Percentiles rank a stretch among this genome's conserved stretches.
phyloP scores from a whole-genome alignment of 2,329 filamentous ascomycete genomes.

The Anisogramma anomala region DNA sequence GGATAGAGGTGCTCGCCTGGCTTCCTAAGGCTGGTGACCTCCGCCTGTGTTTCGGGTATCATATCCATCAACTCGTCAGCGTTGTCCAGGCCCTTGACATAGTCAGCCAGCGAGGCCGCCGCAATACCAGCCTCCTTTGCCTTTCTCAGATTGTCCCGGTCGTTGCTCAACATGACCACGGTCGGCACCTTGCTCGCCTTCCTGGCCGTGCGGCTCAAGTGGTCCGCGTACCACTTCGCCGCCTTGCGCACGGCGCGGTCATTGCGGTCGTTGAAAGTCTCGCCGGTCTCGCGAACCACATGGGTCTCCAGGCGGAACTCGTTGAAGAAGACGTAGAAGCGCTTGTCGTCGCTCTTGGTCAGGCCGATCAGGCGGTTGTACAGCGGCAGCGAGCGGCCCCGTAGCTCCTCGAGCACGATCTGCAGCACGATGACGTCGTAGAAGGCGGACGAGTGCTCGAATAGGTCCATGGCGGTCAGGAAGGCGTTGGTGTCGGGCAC shows the following conservation, averaged over 20 bases:
- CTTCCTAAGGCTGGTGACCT: constrained; percentile 52
- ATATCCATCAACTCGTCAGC: constrained; percentile 81
- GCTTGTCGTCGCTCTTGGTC: constrained; percentile 91
- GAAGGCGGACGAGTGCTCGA: constrained; percentile 83
- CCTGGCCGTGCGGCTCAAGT: constrained; percentile 49
- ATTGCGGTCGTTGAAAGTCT: constrained; percentile 93
- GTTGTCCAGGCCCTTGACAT: constrained; percentile 75
- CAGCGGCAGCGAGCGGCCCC: constrained; percentile 82
- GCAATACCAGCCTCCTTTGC: constrained; percentile 64
- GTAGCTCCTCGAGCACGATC: constrained; percentile 90
- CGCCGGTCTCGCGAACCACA: constrained; percentile 59
- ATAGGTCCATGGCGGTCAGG: constrained; percentile 90
- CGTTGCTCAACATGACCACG: constrained; percentile 89
- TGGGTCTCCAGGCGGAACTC: constrained; percentile 93
- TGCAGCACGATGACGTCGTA: constrained; percentile 96
- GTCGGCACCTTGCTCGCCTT: constrained; percentile 54
- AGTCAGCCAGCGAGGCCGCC: constrained; percentile 58
- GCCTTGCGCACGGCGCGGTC: constrained; percentile 81
- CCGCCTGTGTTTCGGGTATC: constrained; percentile 70
- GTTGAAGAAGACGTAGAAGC: constrained; percentile 98
- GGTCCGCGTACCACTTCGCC: constrained; percentile 80
- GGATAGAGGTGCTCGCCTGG: constrained; percentile 65
- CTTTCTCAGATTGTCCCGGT: constrained; percentile 75
- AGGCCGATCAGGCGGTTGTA: constrained; percentile 87
- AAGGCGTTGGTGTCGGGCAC: constrained; percentile 94